Base-by-base conservation (phyloP, 2,329 filamentous ascomycete genomes). In the Penicillium aurantiogriseum region DNA sequence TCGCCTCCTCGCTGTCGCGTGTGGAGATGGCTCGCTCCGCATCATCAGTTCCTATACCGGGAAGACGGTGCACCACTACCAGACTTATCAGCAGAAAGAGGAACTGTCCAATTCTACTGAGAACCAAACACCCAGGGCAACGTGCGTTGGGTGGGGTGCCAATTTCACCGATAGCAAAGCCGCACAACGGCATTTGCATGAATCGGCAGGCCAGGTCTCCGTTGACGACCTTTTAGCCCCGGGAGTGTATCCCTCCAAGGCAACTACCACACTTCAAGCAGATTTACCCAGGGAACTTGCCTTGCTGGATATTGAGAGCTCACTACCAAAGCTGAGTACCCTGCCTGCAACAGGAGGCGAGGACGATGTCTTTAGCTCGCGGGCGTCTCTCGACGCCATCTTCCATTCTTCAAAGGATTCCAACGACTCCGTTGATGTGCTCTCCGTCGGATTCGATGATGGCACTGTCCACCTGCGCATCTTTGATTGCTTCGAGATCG, bases 401-500 rank as follows among this genome's bases (percentile, higher is more conserved):
- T 90, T 91, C 64, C 84, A 85, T 54, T 80, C 82, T 33, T 81
- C 85, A 57, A 81, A 85, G 36, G 83, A 85, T 51, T 85, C 90
- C 50, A 86, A 87, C 61, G 86, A 91, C 62, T 82, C 85, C n/a
- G 87, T 94, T 43, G 89, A 93, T 71, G 84, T 93, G 63, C 86
- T 95, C 77, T 78, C 93, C 5, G 83, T 90, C 2, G 90, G 89
- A 5, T 89, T 87, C 4, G 83, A 84, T 55, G 83, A 90, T 61
- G 89, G 89, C 9, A 82, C 79, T 19, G 80, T 95, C 13, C 88
- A 93, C 69, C 79, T 95, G 19, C 90, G 87, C 64, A 91, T 96
- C 47, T 93, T 93, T 71, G 89, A 96, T 71, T 92, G 89, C 6
- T 91, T 96, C 66, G 83, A 89, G 58, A 88, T 95, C 57, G 90